Evolutionary conservation across 108 stramenopile species (phyloP).

Genomic region (Nannochloropsis oceanica): DNA sequence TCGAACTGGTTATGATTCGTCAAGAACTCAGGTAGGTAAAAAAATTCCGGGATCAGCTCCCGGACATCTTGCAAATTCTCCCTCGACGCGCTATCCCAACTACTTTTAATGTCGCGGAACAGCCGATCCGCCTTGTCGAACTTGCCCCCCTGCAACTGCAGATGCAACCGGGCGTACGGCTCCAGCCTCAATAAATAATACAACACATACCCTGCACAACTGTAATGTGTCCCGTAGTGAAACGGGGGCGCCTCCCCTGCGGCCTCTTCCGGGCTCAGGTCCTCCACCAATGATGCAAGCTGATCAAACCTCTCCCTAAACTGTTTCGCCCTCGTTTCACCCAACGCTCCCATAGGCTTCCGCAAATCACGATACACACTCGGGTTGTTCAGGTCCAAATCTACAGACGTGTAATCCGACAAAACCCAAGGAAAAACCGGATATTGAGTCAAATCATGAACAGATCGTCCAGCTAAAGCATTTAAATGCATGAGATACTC

Average conservation of each 20-base stretch:
- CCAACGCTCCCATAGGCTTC: slow-evolving; percentile 80
- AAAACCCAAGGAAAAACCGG: slow-evolving; percentile 95
- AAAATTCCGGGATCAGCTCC: slow-evolving; percentile 97
- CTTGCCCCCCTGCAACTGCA: slow-evolving; percentile 72
- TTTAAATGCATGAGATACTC: slow-evolving; percentile 42
- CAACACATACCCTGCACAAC: slow-evolving; percentile 73
- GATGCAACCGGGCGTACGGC: slow-evolving; percentile 73
- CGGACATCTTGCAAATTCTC: slow-evolving; percentile 58
- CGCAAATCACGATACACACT: slow-evolving; percentile 66
- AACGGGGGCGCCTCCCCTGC: slow-evolving; percentile 33
- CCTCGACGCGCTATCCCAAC: neutral
- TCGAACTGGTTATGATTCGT: slow-evolving; percentile 33
- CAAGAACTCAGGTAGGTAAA: slow-evolving; percentile 61
- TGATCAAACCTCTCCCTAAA: slow-evolving; percentile 27
- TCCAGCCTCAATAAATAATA: slow-evolving; percentile 68
- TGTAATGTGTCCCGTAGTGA: slow-evolving; percentile 87
- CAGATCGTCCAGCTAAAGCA: slow-evolving; percentile 39
- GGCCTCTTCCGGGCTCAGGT: slow-evolving; percentile 8
- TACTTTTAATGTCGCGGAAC: slow-evolving; percentile 35
- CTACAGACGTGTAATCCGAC: slow-evolving; percentile 58
- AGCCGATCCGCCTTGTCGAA: slow-evolving; percentile 88
- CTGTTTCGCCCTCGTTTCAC: neutral
- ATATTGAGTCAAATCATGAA: slow-evolving; percentile 49
- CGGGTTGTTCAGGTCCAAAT: slow-evolving; percentile 57
- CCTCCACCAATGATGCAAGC: neutral